Percentiles rank a stretch among this genome's conserved stretches.
Evolutionary conservation across 2,329 filamentous ascomycete genomes (phyloP).

Genomic region (Mycosphaerelloides madeirae): DNA sequence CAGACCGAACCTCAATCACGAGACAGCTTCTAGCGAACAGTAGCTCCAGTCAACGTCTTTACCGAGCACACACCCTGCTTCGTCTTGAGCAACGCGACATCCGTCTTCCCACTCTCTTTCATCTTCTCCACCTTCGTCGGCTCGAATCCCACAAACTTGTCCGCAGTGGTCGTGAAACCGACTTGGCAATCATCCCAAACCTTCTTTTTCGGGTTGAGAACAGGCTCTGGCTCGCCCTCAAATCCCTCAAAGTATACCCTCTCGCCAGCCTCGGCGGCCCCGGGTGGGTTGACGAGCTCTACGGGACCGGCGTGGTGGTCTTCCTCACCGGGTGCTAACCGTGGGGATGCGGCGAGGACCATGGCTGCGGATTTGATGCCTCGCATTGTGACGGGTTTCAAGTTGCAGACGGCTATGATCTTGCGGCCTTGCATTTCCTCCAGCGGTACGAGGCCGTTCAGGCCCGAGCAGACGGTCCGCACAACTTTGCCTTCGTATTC

Average conservation of each 20-base stretch:
- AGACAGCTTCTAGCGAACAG: too few species aligned
- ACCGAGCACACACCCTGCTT: constrained; percentile 81
- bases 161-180: constrained; percentile 84
- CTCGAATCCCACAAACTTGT: constrained; percentile 81
- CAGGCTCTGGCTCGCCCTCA: constrained; percentile 85
- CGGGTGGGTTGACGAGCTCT: constrained; percentile 82
- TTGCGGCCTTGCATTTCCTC: constrained; percentile 96
- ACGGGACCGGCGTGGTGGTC: constrained; percentile 85
- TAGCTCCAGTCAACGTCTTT: constrained; percentile 70
- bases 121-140: constrained; percentile 70
- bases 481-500: constrained; percentile 89
- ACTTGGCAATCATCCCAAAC: constrained; percentile 96
- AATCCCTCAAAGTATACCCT: constrained; percentile 91
- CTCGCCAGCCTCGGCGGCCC: constrained; percentile 74
- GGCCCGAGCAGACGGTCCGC: constrained; percentile 92
- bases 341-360: constrained; percentile 93
- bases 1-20: too few species aligned
- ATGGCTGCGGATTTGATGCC: constrained; percentile 78
- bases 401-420: constrained; percentile 91
- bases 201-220: constrained; percentile 99
- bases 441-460: constrained; percentile 87
- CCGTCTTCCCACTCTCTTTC: constrained; percentile 55
- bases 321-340: constrained; percentile 71
- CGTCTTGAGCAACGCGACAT: constrained; percentile 63
- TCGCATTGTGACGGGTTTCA: constrained; percentile 99